Evolutionary conservation across 225 moss, liverwort and hornwort species (phyloP).

Genomic region (Pseudisothecium myosuroides): DNA sequence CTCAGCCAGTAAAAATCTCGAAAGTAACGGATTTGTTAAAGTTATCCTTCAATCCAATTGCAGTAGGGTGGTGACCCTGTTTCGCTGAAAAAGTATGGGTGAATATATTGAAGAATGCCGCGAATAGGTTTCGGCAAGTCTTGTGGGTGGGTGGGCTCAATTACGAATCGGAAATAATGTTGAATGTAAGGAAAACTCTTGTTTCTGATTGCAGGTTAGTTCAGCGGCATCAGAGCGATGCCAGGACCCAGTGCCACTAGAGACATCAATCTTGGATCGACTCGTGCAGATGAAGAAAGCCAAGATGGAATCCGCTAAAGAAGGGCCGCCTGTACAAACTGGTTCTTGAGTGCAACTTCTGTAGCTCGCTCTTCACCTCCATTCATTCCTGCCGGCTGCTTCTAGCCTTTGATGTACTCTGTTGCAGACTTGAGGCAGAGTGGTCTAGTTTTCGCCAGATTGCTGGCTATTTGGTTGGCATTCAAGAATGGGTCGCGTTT

Average conservation of each 20-base stretch:
- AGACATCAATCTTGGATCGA: slow-evolving; percentile 84
- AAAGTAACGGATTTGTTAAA: neutral
- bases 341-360: slow-evolving; percentile 1
- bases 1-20: neutral
- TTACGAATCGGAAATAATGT: neutral
- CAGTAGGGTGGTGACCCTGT: neutral
- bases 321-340: slow-evolving; percentile 2
- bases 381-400: slow-evolving; percentile 2
- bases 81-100: neutral
- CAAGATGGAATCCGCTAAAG: slow-evolving; percentile 52
- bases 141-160: neutral
- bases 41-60: neutral
- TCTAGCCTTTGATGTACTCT: neutral
- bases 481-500: neutral
- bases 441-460: neutral
- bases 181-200: neutral
- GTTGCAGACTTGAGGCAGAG: neutral
- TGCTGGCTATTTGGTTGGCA: neutral
- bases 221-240: slow-evolving; percentile 89
- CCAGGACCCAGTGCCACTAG: slow-evolving; percentile 79
- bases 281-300: slow-evolving; percentile 80
- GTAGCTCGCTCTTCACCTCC: neutral
- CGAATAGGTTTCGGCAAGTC: neutral
- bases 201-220: slow-evolving; percentile 52
- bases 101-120: neutral